Evolutionary conservation across 805 yeast species (phyloP).

Genomic region (Saccharomyces kudriavzevii): DNA sequence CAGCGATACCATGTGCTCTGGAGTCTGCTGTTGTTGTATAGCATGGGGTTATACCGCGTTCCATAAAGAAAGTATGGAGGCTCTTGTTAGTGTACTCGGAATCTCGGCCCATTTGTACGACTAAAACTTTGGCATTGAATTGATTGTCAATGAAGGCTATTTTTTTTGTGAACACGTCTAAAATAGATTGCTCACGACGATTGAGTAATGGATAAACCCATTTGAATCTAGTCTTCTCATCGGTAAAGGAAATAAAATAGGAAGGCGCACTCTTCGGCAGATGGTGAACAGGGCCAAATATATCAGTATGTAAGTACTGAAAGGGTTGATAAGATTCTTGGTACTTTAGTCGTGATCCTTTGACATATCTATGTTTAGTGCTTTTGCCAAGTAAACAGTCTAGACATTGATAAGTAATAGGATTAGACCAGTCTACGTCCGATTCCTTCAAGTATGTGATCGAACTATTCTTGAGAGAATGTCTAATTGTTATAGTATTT

Average conservation of each 20-base stretch:
- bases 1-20: conserved; percentile 8
- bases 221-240: conserved; percentile 7
- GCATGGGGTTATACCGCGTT: conserved; percentile 5
- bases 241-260: conserved; percentile 8
- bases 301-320: conserved; percentile 6
- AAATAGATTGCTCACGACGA: no score
- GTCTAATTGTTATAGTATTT: neutral
- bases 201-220: conserved; percentile 9
- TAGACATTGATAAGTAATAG: conserved; percentile 3
- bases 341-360: conserved; percentile 4
- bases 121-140: no score
- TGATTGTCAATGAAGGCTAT: no score
- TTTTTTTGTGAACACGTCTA: no score
- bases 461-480: neutral
- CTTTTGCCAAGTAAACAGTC: conserved; percentile 6
- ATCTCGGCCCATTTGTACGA: no score
- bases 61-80: no score
- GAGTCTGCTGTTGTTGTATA: conserved; percentile 8
- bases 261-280: neutral
- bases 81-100: no score
- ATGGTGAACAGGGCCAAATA: conserved; percentile 5
- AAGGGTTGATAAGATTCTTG: conserved; percentile 4
- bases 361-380: conserved; percentile 3
- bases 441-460: neutral
- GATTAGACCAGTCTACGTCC: neutral